A percentile compares a stretch with the other conserved stretches of the same genome.
These are phyloP conservation scores for Phytophthora cactorum DNA, from an alignment of 352 stramenopile genomes.

Conservation along the genomic window DNA sequence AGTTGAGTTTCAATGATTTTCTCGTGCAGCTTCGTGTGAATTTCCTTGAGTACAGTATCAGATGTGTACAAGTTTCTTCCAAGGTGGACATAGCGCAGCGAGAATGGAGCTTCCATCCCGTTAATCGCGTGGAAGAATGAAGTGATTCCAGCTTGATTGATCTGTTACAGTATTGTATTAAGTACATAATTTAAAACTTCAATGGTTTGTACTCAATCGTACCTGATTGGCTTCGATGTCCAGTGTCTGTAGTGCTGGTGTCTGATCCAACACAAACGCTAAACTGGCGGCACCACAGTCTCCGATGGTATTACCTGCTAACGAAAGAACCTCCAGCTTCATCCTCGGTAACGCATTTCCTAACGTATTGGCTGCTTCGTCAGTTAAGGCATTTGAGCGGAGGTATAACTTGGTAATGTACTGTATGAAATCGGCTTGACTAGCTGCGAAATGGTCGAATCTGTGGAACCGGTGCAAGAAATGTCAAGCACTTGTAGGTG, in stretches of 20 bases:
- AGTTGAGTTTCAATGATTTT: conserved; percentile 53
- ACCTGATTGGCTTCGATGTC: conserved; percentile 64
- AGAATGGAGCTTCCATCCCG: conserved; percentile 32
- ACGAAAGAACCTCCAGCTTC: conserved; percentile 39
- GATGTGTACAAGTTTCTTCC: conserved; percentile 27
- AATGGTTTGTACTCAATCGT: not conserved
- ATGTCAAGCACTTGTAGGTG: conserved; percentile 44
- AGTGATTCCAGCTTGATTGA: conserved; percentile 37
- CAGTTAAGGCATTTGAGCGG: conserved; percentile 49
- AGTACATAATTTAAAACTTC: not conserved
- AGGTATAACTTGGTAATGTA: conserved; percentile 47
- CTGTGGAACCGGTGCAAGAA: conserved; percentile 46
- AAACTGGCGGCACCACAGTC: conserved; percentile 49
- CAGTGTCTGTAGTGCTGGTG: conserved; percentile 42
- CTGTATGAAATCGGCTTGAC: conserved; percentile 8
- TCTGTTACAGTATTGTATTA: conserved; percentile 27
- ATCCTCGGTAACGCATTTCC: conserved; percentile 22
- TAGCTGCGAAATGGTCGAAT: conserved; percentile 17
- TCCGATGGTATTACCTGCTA: conserved; percentile 53
- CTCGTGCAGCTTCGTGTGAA: conserved; percentile 49
- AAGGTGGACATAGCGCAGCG: conserved; percentile 49
- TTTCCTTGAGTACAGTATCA: conserved; percentile 10
- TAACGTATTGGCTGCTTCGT: conserved; percentile 32
- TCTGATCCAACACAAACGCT: conserved; percentile 53
- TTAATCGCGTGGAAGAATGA: conserved; percentile 49